These are phyloP conservation scores for Rubia peregrina DNA, from an alignment of 305 asterid species.

Conservation along the genomic window DNA sequence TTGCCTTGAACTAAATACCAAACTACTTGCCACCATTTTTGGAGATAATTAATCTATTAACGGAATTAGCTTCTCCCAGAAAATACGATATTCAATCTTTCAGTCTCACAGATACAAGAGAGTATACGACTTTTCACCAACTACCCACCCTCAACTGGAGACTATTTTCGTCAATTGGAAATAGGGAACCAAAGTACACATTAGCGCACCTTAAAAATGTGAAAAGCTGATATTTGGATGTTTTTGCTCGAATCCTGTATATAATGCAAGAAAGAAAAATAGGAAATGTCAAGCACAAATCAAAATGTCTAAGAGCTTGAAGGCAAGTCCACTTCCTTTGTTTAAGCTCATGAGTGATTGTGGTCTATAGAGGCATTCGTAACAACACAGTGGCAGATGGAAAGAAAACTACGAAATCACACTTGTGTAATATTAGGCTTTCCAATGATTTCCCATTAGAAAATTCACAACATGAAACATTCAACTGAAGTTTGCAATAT, in stretches of 20 bases:
- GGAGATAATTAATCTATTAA: neutral
- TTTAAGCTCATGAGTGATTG: neutral
- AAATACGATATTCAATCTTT: neutral
- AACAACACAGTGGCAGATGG: neutral
- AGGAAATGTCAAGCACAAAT: neutral
- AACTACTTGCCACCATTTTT: neutral
- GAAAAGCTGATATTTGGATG: constrained; percentile 91
- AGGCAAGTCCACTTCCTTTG: neutral
- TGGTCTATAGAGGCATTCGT: neutral
- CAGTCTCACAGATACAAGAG: neutral
- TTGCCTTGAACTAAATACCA: neutral
- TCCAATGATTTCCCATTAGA: neutral
- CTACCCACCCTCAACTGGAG: constrained; percentile 9
- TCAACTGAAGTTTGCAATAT: neutral
- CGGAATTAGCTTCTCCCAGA: neutral
- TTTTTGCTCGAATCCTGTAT: constrained; percentile 92
- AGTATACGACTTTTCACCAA: neutral
- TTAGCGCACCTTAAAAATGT: constrained; percentile 81
- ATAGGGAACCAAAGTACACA: constrained; percentile 1
- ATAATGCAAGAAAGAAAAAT: constrained; percentile 13
- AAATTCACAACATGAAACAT: neutral
- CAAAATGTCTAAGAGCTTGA: neutral
- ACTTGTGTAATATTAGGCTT: neutral
- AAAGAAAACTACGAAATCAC: neutral
- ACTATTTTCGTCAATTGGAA: constrained; percentile 8